Percentiles rank a stretch among this genome's conserved stretches.
These are phyloP conservation scores for Entonaema liquescens DNA, from an alignment of 495 filamentous ascomycete species.

Conservation along the genomic window DNA sequence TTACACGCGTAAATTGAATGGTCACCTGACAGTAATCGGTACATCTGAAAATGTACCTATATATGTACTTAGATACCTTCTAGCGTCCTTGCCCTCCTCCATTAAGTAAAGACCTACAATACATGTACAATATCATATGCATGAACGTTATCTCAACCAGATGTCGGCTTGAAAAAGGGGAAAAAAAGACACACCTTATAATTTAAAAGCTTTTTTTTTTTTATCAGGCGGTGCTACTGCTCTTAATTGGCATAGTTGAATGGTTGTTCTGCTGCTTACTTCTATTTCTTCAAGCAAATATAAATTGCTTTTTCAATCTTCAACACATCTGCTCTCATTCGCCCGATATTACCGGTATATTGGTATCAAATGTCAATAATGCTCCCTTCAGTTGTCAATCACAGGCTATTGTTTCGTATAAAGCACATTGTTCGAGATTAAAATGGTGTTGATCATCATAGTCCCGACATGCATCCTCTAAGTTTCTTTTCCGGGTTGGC, in stretches of 20 bases:
- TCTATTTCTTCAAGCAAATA: slow-evolving; percentile 9
- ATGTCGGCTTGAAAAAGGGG: too few species aligned
- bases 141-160: too few species aligned
- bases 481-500: background rate
- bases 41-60: background rate
- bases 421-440: background rate
- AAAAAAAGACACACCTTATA: background rate
- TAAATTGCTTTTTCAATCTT: slow-evolving; percentile 28
- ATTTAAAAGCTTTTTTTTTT: background rate
- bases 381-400: slow-evolving; percentile 5
- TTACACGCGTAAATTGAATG: slow-evolving; percentile 29
- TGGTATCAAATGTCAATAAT: slow-evolving; percentile 11
- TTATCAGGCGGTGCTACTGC: slow-evolving; percentile 9
- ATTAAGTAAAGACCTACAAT: too few species aligned
- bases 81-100: too few species aligned
- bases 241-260: background rate
- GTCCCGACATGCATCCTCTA: background rate
- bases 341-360: slow-evolving; percentile 10
- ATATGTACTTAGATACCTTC: background rate
- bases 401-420: background rate
- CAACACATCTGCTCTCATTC: slow-evolving; percentile 11
- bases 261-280: too few species aligned
- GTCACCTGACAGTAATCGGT: background rate
- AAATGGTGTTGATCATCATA: background rate
- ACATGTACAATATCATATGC: too few species aligned